A percentile compares a stretch with the other conserved stretches of the same genome.
These are phyloP conservation scores for Epicoccum nigrum DNA, from an alignment of 2,329 filamentous ascomycete genomes.

Conservation along the genomic window DNA sequence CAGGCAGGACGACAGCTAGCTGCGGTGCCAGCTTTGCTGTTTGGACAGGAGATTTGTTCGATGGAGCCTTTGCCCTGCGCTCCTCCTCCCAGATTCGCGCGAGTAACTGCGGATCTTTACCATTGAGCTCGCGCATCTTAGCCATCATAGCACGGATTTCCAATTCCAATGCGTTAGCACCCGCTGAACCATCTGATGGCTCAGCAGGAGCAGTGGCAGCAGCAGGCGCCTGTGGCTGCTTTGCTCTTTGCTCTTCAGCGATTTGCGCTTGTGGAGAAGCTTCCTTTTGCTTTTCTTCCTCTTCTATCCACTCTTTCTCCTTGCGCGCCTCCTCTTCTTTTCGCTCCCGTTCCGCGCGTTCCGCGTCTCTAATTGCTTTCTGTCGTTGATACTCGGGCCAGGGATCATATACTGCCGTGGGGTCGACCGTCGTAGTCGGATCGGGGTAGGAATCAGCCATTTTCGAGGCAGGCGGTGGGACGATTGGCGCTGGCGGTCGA, in stretches of 20 bases:
- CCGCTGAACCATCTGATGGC: constrained; percentile 1
- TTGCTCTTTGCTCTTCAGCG: constrained; percentile 21
- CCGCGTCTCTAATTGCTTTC: constrained; percentile 44
- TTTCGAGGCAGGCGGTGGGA: constrained; percentile 25
- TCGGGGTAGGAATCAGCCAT: constrained; percentile 27
- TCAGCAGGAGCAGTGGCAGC: constrained; percentile 7
- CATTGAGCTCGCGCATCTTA: constrained; percentile 64
- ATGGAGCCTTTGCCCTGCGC: constrained; percentile 46
- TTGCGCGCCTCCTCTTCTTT: constrained; percentile 33
- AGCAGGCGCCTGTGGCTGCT: constrained; percentile 29
- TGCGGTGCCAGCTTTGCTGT: constrained; percentile 35
- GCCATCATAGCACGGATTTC: constrained; percentile 63
- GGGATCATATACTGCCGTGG: constrained; percentile 61
- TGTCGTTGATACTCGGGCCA: constrained; percentile 57
- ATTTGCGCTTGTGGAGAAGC: constrained; percentile 15
- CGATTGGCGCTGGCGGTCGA: constrained; percentile 18
- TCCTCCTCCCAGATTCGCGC: constrained; percentile 64
- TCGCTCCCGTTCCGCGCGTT: constrained; percentile 43
- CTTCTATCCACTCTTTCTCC: constrained; percentile 37
- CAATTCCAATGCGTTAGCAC: constrained; percentile 49
- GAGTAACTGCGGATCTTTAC: constrained; percentile 61
- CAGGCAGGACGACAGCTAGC: constrained; percentile 14
- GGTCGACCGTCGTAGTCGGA: constrained; percentile 56
- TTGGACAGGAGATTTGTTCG: constrained; percentile 30
- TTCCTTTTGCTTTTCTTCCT: constrained; percentile 31